phyloP scores from a whole-genome alignment of 78 protist species.

The Kipferlia bialata region DNA sequence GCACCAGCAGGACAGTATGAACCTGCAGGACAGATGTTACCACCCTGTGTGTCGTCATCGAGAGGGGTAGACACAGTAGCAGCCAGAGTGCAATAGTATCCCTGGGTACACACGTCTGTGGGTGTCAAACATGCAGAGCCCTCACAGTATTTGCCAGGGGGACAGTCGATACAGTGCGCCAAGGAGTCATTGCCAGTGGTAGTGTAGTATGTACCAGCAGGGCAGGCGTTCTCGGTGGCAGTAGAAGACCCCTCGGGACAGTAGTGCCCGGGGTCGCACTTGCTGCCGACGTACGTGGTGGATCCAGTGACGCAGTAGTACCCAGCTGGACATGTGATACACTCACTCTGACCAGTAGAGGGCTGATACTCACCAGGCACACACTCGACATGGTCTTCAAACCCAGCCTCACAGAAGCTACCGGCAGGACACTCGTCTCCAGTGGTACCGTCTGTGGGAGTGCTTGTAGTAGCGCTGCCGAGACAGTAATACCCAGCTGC shows the following conservation, averaged over 20 bases:
- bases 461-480: not conserved
- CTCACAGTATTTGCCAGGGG: slow-evolving; percentile 26
- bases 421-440: slow-evolving; percentile 24
- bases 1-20: not conserved
- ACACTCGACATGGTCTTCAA: slow-evolving; percentile 1
- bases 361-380: not conserved
- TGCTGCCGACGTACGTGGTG: not conserved
- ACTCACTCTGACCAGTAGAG: not conserved
- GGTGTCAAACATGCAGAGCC: not conserved
- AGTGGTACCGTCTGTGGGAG: not conserved
- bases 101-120: slow-evolving; percentile 3
- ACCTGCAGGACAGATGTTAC: not conserved
- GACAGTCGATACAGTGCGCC: slow-evolving; percentile 4
- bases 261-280: slow-evolving; percentile 22
- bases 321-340: not conserved
- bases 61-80: slow-evolving; percentile 19
- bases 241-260: slow-evolving; percentile 12
- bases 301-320: not conserved
- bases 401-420: slow-evolving; percentile 26
- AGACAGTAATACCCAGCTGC: slow-evolving; percentile 16
- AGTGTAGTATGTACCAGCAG: slow-evolving; percentile 1
- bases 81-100: slow-evolving; percentile 17
- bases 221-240: not conserved
- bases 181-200: not conserved
- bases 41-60: not conserved